Conservation (phyloP, 495 filamentous ascomycete species). For the Sporormia fimetaria region DNA sequence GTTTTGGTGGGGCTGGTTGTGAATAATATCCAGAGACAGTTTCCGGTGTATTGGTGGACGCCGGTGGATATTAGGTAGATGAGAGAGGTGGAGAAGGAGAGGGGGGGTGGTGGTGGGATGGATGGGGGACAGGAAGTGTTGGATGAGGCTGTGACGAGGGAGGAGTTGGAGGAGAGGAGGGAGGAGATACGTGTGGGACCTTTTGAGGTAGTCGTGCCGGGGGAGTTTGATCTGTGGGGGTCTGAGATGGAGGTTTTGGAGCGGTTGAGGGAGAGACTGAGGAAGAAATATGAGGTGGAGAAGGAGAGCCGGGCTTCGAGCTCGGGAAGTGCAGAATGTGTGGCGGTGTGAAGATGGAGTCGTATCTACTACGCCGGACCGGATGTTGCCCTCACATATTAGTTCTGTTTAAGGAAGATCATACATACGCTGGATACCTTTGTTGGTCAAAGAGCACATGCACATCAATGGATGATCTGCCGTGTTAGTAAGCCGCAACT, state of each 20-base stretch:
- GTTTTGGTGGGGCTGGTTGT: slow-evolving; percentile 51
- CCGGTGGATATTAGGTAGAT: slow-evolving; percentile 30
- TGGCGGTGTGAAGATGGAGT: no score
- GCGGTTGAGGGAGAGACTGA: slow-evolving; percentile 11
- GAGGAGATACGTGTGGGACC: neutral
- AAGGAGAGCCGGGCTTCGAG: neutral
- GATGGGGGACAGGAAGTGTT: slow-evolving; percentile 2
- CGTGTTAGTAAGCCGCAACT: no score
- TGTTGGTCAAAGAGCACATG: no score
- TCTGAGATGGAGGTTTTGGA: slow-evolving; percentile 20
- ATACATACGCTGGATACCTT: no score
- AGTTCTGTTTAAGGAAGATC: no score
- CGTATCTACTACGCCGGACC: no score
- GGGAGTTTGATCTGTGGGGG: slow-evolving; percentile 9
- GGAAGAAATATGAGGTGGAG: slow-evolving; percentile 1
- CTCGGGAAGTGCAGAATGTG: no score
- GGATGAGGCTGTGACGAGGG: slow-evolving; percentile 3
- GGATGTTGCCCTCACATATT: no score
- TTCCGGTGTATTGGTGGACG: slow-evolving; percentile 72
- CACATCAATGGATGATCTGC: no score
- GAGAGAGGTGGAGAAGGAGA: slow-evolving; percentile 23
- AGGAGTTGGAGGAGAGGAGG: slow-evolving; percentile 1
- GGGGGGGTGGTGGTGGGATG: slow-evolving; percentile 18
- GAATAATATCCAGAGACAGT: slow-evolving; percentile 68
- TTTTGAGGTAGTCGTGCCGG: slow-evolving; percentile 6